Evolutionary conservation across 179 eudicot species (phyloP), one percentile per base, ranked within the genome.

Genomic region (Spinacia oleracea): DNA sequence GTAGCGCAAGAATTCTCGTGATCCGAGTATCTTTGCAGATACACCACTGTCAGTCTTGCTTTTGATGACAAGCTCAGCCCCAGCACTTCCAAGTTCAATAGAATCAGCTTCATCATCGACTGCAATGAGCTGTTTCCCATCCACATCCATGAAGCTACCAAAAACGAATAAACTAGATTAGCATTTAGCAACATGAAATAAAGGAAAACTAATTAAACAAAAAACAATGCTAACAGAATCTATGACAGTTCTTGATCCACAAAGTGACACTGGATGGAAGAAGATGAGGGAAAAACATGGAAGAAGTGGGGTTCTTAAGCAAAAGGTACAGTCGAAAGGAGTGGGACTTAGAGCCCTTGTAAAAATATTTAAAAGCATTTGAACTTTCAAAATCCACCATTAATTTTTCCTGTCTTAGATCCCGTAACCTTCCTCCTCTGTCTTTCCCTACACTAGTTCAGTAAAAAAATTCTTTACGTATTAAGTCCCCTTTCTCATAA

Each of bases 1-100:
- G 69, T 96, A 96, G 67, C 94, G 93, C 86, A 96, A 60, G 74
- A 86, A 96, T 78, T 91, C 99, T 21, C 99, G 85, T 65, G 99
- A 96, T 40, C 99, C 99, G 60, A 96, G 83, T 62, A 87, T 83
- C 83, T 85, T 96, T 29, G 89, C 89, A 43, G 88, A 83, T 50
- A 81, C 84, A 79, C 88, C 83, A 18, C 53, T 78, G 38, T 77
- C 80, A 58, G 86, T 90, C 82, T 83, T 84, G 75, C 74, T 88
- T 70, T 90, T 93, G 67, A 96, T 89, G 70, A 96, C 76, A 11
- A 96, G 94, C 86, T 96, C 99, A 72, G 94, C 83, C 23, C 97
- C 98, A 76, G 93, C 94, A 63, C 88, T 86, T 78, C 94, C 96
- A 70, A 96, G 85, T 81, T 91, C 96, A 83, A 93, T 88, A 40